Conservation (phyloP, 176 grass and related monocot species). For the Oryza officinalis region DNA sequence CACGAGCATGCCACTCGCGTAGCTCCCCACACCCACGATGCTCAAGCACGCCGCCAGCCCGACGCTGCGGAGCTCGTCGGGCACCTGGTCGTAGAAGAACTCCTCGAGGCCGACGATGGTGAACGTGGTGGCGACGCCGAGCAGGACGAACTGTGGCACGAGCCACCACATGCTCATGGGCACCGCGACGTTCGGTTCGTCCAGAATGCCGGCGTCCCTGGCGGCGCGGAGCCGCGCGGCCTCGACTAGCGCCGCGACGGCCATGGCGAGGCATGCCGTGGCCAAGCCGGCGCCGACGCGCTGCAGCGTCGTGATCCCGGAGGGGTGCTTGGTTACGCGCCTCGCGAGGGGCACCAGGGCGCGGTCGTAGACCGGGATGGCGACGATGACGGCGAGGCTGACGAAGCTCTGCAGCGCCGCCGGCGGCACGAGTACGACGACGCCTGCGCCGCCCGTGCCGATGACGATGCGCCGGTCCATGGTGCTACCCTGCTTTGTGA, state of each 20-base stretch:
- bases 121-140: conserved; percentile 42
- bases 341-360: conserved; percentile 45
- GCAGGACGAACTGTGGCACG: conserved; percentile 51
- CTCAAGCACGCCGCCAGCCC: conserved; percentile 44
- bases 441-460: background rate
- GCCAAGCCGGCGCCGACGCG: conserved; percentile 55
- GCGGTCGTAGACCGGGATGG: conserved; percentile 53
- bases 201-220: conserved; percentile 40
- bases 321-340: conserved; percentile 35
- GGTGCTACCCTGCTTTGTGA: conserved; percentile 60
- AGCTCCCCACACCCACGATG: conserved; percentile 30
- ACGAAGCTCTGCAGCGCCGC: conserved; percentile 51
- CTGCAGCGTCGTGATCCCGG: conserved; percentile 64
- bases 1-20: conserved; percentile 27
- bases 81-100: conserved; percentile 46
- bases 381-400: conserved; percentile 7
- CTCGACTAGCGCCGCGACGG: conserved; percentile 57
- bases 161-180: conserved; percentile 78
- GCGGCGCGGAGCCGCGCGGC: conserved; percentile 44
- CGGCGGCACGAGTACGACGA: conserved; percentile 44
- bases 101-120: conserved; percentile 39
- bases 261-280: conserved; percentile 42
- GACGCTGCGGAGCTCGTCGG: conserved; percentile 40
- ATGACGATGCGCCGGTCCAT: conserved; percentile 42
- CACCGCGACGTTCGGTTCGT: conserved; percentile 34